phyloP scores from a whole-genome alignment of 2,329 filamentous ascomycete genomes.

The Claviceps paspali region DNA sequence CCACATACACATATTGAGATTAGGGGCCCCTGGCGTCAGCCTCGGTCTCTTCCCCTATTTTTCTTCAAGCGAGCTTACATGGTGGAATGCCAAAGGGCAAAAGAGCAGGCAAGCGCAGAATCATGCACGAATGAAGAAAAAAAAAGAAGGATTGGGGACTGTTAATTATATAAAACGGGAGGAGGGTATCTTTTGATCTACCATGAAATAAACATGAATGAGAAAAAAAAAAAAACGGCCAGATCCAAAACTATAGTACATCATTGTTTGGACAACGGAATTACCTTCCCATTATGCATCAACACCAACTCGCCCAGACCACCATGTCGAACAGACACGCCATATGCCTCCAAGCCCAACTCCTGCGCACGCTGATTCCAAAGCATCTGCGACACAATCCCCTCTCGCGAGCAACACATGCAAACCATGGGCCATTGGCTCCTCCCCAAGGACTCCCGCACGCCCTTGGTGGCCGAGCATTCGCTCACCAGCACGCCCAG shows the following conservation, averaged over 20 bases:
- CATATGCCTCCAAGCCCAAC: slow-evolving; percentile 44
- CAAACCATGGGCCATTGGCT: slow-evolving; percentile 60
- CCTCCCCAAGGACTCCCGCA: slow-evolving; percentile 53
- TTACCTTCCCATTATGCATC: slow-evolving; percentile 31
- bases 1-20: no score
- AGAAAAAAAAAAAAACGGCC: background rate
- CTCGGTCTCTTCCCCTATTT: no score
- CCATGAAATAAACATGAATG: no score
- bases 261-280: slow-evolving; percentile 11
- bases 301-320: slow-evolving; percentile 26
- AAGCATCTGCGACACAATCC: slow-evolving; percentile 49
- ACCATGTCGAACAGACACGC: slow-evolving; percentile 31
- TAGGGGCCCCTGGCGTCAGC: no score
- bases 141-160: background rate
- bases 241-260: background rate
- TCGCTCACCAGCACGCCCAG: slow-evolving; percentile 59
- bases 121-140: background rate
- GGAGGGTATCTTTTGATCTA: background rate
- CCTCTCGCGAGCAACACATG: slow-evolving; percentile 42
- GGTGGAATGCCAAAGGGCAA: background rate
- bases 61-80: background rate
- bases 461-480: slow-evolving; percentile 59
- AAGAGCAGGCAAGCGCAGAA: no score
- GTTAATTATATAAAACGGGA: background rate
- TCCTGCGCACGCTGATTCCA: slow-evolving; percentile 55